These are phyloP conservation scores for Daedaleopsis nitida DNA, from an alignment of 768 basidiomycete genomes.

Conservation along the genomic window DNA sequence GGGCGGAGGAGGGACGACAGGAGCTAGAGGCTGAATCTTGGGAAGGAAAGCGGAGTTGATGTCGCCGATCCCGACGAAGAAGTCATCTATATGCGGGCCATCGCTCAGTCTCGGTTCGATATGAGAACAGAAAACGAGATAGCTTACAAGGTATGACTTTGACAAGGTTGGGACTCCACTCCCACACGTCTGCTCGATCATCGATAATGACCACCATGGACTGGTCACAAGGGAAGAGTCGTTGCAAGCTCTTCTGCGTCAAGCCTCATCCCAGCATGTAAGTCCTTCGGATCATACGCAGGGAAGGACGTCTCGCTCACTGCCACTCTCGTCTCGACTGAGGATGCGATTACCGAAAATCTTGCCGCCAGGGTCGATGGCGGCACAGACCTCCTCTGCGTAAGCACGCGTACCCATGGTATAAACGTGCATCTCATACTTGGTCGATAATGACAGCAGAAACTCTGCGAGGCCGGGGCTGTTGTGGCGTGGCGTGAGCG, in stretches of 20 bases:
- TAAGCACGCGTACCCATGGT: conserved; percentile 99
- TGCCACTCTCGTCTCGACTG: conserved; percentile 95
- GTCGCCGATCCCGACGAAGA: conserved; percentile 97
- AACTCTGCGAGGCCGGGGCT: conserved; percentile 88
- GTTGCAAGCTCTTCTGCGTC: conserved; percentile 88
- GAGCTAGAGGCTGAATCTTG: conserved; percentile 61
- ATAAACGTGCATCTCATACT: conserved; percentile 99
- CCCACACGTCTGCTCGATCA: conserved; percentile 98
- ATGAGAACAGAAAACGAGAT: background rate
- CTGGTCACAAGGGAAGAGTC: conserved; percentile 94
- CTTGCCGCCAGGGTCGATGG: conserved; percentile 87
- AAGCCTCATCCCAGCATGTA: conserved; percentile 52
- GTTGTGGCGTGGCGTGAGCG: conserved; percentile 11
- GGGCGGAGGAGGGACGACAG: conserved; percentile 33
- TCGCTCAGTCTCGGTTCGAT: conserved; percentile 19
- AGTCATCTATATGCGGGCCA: conserved; percentile 68
- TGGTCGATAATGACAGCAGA: conserved; percentile 64
- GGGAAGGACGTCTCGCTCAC: conserved; percentile 48
- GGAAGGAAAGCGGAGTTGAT: conserved; percentile 96
- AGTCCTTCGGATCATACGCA: conserved; percentile 12
- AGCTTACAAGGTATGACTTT: conserved; percentile 92
- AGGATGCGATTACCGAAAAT: conserved; percentile 87
- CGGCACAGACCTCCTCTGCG: conserved; percentile 91
- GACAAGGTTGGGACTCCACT: conserved; percentile 93
- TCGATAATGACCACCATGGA: conserved; percentile 99